These are phyloP conservation scores for Myriosclerotinia scirpicola DNA, from an alignment of 2,329 filamentous ascomycete species.

Conservation along the genomic window DNA sequence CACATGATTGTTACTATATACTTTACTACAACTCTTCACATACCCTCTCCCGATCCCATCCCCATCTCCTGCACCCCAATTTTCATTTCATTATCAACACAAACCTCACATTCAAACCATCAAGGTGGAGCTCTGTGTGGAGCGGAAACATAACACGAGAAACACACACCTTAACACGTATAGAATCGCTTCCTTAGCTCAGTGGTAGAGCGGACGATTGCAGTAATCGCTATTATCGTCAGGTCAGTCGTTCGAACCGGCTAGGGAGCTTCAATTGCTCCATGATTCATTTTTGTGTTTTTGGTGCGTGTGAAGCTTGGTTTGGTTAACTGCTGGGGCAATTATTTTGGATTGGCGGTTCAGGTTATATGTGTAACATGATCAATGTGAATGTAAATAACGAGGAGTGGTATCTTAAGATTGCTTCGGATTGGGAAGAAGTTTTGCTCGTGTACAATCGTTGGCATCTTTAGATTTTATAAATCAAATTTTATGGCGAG, in stretches of 20 bases:
- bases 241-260: conserved; percentile 23
- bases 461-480: too few relatives aligned
- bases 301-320: neutral
- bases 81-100: neutral
- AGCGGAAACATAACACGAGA: neutral
- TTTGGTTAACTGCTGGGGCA: neutral
- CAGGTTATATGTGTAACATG: too few relatives aligned
- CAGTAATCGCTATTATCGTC: conserved; percentile 14
- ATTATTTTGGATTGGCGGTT: too few relatives aligned
- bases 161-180: fast-evolving
- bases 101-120: neutral
- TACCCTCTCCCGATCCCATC: fast-evolving
- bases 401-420: too few relatives aligned
- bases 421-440: too few relatives aligned
- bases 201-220: conserved; percentile 23
- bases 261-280: conserved; percentile 16
- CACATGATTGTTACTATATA: fast-evolving
- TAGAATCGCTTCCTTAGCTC: conserved; percentile 18
- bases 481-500: too few relatives aligned
- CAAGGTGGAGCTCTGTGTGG: neutral
- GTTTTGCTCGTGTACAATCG: too few relatives aligned
- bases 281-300: neutral
- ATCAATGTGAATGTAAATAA: too few relatives aligned
- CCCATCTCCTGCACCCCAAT: too few relatives aligned
- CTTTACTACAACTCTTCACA: fast-evolving